Conservation (phyloP, 2,329 filamentous ascomycete species). For the Aspergillus fumigatus region DNA sequence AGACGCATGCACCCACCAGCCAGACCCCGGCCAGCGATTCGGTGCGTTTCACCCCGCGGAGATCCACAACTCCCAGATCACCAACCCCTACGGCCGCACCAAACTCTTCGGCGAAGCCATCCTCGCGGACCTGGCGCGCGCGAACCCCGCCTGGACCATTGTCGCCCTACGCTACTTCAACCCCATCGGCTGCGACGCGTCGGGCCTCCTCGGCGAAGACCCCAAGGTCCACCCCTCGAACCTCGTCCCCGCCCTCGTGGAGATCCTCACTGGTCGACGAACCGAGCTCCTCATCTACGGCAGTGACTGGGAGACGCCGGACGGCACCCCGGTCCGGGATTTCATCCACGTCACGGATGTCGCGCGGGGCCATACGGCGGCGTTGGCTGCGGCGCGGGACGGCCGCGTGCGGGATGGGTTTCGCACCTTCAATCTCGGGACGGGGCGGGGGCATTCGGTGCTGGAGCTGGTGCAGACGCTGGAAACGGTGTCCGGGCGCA, state of each 20-base stretch:
- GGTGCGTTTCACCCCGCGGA: constrained; percentile 39
- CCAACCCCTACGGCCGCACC: constrained; percentile 61
- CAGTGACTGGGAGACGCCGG: constrained; percentile 60
- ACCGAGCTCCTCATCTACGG: constrained; percentile 57
- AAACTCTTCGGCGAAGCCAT: constrained; percentile 67
- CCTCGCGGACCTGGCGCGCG: constrained; percentile 56
- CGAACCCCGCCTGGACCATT: constrained; percentile 60
- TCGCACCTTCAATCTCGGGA: constrained; percentile 39
- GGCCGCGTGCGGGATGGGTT: constrained; percentile 37
- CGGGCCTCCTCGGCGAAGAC: constrained; percentile 61
- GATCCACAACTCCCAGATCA: constrained; percentile 45
- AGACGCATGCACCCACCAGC: constrained; percentile 52
- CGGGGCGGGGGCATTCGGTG: constrained; percentile 36
- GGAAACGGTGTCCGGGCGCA: constrained; percentile 31
- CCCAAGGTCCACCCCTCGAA: constrained; percentile 59
- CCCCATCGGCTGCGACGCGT: constrained; percentile 61
- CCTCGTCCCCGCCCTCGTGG: constrained; percentile 60
- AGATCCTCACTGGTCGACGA: constrained; percentile 54
- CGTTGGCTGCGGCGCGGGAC: constrained; percentile 42
- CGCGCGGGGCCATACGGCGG: constrained; percentile 59
- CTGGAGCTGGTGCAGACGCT: constrained; percentile 35
- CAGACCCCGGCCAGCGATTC: constrained; percentile 38
- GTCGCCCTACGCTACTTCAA: constrained; percentile 65
- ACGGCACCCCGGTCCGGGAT: constrained; percentile 63
- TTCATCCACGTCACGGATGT: constrained; percentile 66